Percentiles rank a stretch among this genome's conserved stretches.
These are phyloP conservation scores for Mallotus japonicus DNA, from an alignment of 441 rosid species.

Conservation along the genomic window DNA sequence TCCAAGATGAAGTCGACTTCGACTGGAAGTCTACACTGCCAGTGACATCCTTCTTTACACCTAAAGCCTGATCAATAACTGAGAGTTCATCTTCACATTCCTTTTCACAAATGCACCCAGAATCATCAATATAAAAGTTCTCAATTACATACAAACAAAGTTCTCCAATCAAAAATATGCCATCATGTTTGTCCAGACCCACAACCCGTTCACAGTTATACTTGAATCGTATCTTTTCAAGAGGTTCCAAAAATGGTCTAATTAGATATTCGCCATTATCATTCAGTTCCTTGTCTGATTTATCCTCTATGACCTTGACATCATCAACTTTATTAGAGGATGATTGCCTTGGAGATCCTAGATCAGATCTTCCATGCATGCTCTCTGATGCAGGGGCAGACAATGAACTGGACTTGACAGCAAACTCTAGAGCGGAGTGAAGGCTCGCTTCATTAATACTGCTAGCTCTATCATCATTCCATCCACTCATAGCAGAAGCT, in stretches of 20 bases:
- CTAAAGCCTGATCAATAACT: conserved; percentile 99
- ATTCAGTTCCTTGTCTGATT: conserved; percentile 80
- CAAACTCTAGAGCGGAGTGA: conserved; percentile 96
- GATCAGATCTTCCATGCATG: conserved; percentile 70
- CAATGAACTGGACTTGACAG: conserved; percentile 73
- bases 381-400: conserved; percentile 82
- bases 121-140: conserved; percentile 84
- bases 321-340: conserved; percentile 71
- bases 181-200: conserved; percentile 99
- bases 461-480: conserved; percentile 86
- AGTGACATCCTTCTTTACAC: conserved; percentile 87
- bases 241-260: conserved; percentile 97
- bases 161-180: conserved; percentile 97
- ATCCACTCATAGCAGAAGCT: conserved; percentile 62
- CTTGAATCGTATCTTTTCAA: conserved; percentile 87
- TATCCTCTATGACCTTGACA: conserved; percentile 59
- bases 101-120: conserved; percentile 96
- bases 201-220: conserved; percentile 98
- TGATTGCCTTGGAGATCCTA: conserved; percentile 81
- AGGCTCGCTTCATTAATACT: conserved; percentile 89
- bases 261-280: conserved; percentile 99
- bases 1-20: conserved; percentile 83
- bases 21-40: conserved; percentile 84
- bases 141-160: conserved; percentile 90
- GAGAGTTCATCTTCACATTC: conserved; percentile 98